Evolutionary conservation across 2,329 filamentous ascomycete genomes (phyloP), one percentile per base, ranked within the genome.

Genomic region (Pseudogymnoascus sp.): DNA sequence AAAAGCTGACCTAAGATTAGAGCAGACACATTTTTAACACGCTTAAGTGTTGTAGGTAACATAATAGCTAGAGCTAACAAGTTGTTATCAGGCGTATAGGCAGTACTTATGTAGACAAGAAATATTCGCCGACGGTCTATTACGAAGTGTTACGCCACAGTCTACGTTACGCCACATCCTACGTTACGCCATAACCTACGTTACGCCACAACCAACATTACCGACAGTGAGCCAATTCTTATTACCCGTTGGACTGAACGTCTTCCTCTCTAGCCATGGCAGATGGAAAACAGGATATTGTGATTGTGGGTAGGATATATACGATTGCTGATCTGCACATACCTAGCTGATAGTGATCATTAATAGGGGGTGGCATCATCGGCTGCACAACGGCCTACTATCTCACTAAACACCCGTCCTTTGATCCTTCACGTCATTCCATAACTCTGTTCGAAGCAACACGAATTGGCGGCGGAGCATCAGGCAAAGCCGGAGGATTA

Each of bases 311-410:
- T 64, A 44, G 42, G 42, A 21, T 16, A 44, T 44, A 44, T 44
- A 44, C 42, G 11, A 44, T 44, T 44, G 14, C 18, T 44, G 18
- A 11, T 44, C 42, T 44, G 18, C 42, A 44, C 18, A 44, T 44
- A 44, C 42, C 11, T 23, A 44, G 42, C 42, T 44, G 42, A 44
- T 14, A 44, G 42, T 44, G 42, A 44, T 59, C 18, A 18, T 62
- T 21, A 28, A 38, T 34, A 73, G 72, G 93, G 69, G 93, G 92
- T 69, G 93, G 93, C 70, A 92, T 97, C 67, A 96, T 97, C 70
- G 95, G 95, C 71, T 89, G 87, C 74, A 95, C 91, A 60, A 92
- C 90, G 4, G 93, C 93, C 64, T 97, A 97, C 76, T 97, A 88
- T 73, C 81, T 97, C 46, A 95, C 92, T 1, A 87, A 90, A 67